phyloP scores from a whole-genome alignment of 192 early-diverging fungal genomes.

The Linnemannia zychae region DNA sequence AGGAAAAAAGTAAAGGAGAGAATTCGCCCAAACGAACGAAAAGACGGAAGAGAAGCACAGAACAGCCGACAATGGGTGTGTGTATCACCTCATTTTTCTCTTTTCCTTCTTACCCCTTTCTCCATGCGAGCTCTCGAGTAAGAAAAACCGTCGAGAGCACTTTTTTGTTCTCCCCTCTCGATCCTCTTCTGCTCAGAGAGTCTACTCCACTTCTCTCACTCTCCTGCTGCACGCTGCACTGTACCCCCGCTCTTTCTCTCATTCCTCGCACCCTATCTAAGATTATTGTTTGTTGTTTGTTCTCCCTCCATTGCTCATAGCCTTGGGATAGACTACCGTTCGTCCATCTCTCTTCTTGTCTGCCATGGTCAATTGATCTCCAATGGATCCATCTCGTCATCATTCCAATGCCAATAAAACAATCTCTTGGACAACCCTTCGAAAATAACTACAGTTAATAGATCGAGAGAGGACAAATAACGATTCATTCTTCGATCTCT shows the following conservation, averaged over 20 bases:
- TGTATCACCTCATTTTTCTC: neutral
- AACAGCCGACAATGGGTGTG: neutral
- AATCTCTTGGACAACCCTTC: too few relatives aligned
- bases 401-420: neutral
- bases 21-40: neutral
- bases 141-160: neutral
- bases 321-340: neutral
- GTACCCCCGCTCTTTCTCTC: neutral
- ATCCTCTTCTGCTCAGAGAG: neutral
- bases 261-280: constrained; percentile 11
- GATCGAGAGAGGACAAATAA: too few relatives aligned
- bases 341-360: neutral
- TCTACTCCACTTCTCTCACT: neutral
- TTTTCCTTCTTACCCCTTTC: neutral
- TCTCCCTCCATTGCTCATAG: neutral
- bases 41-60: neutral
- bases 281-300: neutral
- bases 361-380: too few relatives aligned
- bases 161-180: neutral
- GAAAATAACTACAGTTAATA: too few relatives aligned
- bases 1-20: neutral
- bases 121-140: constrained; percentile 4
- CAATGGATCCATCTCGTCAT: neutral
- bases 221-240: neutral
- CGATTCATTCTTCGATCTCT: too few relatives aligned